These are phyloP conservation scores for Venturia effusa DNA, from an alignment of 2,329 filamentous ascomycete species.

Conservation along the genomic window DNA sequence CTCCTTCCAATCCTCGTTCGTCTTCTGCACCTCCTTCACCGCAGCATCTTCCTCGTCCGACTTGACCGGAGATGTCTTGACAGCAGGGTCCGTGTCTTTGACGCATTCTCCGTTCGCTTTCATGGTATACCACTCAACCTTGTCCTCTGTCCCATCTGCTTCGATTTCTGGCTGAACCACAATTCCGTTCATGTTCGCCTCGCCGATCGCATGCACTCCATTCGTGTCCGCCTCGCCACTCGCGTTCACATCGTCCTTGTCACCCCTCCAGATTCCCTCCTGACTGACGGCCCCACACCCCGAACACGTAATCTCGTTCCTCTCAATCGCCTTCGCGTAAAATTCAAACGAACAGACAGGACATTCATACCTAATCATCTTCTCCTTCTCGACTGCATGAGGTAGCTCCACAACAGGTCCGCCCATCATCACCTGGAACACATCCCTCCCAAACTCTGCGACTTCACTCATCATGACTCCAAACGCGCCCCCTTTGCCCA, in stretches of 20 bases:
- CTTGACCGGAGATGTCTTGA: not conserved
- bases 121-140: not conserved
- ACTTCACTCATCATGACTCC: not conserved
- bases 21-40: not conserved
- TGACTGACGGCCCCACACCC: not conserved
- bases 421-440: not conserved
- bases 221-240: not conserved
- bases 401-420: not conserved
- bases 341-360: not conserved
- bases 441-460: not conserved
- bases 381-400: not conserved
- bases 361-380: not conserved
- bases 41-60: not conserved
- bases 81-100: not conserved
- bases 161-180: not conserved
- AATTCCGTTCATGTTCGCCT: not conserved
- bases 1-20: not conserved
- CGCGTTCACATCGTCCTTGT: not conserved
- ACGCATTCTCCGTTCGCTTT: not conserved
- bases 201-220: not conserved
- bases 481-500: not conserved
- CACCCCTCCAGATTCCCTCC: not conserved
- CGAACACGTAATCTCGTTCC: not conserved
- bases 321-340: not conserved
- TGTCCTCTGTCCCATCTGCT: not conserved